Evolutionary conservation across 2,329 filamentous ascomycete species (phyloP).

Genomic region (Trichoderma breve): DNA sequence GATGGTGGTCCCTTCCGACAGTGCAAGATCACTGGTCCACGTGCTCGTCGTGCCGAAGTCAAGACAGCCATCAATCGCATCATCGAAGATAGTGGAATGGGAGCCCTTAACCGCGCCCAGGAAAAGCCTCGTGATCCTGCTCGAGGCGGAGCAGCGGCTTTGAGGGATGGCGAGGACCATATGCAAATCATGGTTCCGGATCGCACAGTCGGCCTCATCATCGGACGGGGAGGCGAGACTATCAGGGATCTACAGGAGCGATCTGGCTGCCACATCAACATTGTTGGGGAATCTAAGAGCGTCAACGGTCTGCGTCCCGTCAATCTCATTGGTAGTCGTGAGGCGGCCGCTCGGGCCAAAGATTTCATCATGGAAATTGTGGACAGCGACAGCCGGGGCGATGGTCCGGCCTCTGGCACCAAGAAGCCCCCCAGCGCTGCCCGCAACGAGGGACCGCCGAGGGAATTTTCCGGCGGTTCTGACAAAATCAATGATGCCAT

Average conservation of each 20-base stretch:
- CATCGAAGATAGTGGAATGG: slow-evolving; percentile 70
- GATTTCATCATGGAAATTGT: slow-evolving; percentile 92
- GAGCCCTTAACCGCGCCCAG: slow-evolving; percentile 45
- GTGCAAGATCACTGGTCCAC: slow-evolving; percentile 79
- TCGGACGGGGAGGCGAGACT: slow-evolving; percentile 89
- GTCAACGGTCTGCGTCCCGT: slow-evolving; percentile 86
- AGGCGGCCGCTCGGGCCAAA: slow-evolving; percentile 74
- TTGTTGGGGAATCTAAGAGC: slow-evolving; percentile 89
- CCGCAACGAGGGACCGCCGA: slow-evolving; percentile 34
- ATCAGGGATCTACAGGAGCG: slow-evolving; percentile 89
- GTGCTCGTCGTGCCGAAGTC: slow-evolving; percentile 70
- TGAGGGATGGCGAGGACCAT: slow-evolving; percentile 78
- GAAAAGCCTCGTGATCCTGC: slow-evolving; percentile 42
- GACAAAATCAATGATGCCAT: slow-evolving; percentile 82
- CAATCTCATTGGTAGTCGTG: slow-evolving; percentile 78
- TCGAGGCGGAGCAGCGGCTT: slow-evolving; percentile 43
- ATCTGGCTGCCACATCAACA: slow-evolving; percentile 93
- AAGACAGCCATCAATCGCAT: slow-evolving; percentile 82
- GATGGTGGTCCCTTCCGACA: slow-evolving; percentile 73
- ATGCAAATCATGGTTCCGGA: slow-evolving; percentile 95
- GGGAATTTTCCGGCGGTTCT: slow-evolving; percentile 41
- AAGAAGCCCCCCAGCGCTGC: slow-evolving; percentile 31
- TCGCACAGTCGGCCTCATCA: slow-evolving; percentile 87
- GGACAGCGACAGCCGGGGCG: slow-evolving; percentile 76
- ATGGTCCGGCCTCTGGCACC: slow-evolving; percentile 34